These are phyloP conservation scores for Brassica carinata DNA, from an alignment of 345 rosid species.

Conservation along the genomic window DNA sequence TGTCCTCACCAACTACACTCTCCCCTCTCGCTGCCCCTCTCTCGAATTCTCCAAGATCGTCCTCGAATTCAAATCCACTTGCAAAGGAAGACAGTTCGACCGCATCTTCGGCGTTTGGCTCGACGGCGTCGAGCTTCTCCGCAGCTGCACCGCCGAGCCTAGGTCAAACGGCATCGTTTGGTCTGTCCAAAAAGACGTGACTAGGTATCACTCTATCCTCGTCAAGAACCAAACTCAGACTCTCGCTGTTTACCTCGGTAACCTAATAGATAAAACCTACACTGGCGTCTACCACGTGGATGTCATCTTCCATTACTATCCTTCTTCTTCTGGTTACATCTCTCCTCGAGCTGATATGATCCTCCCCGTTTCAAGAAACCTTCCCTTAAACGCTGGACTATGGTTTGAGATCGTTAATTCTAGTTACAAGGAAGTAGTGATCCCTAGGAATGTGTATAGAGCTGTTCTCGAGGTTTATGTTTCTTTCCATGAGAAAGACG, in stretches of 20 bases:
- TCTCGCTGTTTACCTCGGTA: slow-evolving; percentile 71
- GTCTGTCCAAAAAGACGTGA: slow-evolving; percentile 78
- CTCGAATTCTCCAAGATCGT: slow-evolving; percentile 65
- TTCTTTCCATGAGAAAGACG: slow-evolving; percentile 89
- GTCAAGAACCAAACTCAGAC: slow-evolving; percentile 56
- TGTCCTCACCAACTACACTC: slow-evolving; percentile 64
- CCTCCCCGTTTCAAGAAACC: slow-evolving; percentile 68
- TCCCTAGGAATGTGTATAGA: slow-evolving; percentile 76
- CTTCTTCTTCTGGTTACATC: slow-evolving; percentile 23
- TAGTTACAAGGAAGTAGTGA: slow-evolving; percentile 49
- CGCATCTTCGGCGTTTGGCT: slow-evolving; percentile 93
- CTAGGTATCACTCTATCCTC: slow-evolving; percentile 74
- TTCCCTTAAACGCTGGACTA: slow-evolving; percentile 73
- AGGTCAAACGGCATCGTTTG: slow-evolving; percentile 66
- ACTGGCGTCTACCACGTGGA: slow-evolving; percentile 85
- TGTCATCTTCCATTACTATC: slow-evolving; percentile 66
- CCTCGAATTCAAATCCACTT: slow-evolving; percentile 79
- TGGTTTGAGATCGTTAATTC: slow-evolving; percentile 72
- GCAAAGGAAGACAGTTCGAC: slow-evolving; percentile 79
- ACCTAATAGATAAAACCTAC: slow-evolving; percentile 62
- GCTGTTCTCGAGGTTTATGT: slow-evolving; percentile 90
- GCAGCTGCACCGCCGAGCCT: slow-evolving; percentile 99
- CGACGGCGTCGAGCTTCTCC: slow-evolving; percentile 84
- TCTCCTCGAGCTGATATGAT: slow-evolving; percentile 68
- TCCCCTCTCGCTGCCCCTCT: slow-evolving; percentile 61